Base-by-base conservation (phyloP, 805 yeast species). In the Nakazawaea pomicola region DNA sequence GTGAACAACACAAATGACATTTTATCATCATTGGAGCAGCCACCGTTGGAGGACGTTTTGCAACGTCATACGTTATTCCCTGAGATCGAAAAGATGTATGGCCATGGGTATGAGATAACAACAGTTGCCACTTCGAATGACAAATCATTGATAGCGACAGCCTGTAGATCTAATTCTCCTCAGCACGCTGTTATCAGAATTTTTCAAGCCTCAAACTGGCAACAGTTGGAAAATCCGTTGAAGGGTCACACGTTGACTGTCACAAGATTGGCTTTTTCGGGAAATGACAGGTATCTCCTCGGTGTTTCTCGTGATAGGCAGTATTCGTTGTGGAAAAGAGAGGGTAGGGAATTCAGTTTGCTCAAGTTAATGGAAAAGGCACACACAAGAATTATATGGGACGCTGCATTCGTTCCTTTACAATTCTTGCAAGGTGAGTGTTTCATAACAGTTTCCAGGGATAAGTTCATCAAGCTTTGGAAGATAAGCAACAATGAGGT, bases 21-120 rank as follows among this genome's bases (percentile, higher is more conserved):
- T n/a, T 58, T 80, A 17, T 57, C 66, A 4, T 52, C 67, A 0
- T 60, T 84, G 33, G 47, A 49, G 0, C 55, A 62, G 0, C 90
- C 95, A 7, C 98, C 99, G 0, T 63, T 83, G 34, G 99, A 93
- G 58, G 96, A 91, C 53, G 85, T 86, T 46, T 66, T 93, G 20
- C 98, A 93, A 58, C 73, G 98, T 54, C 87, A 81, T 55, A 86
- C 98, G 0, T 66, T 93, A 40, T 93, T 95, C 83, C 99, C 99
- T 0, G 99, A 93, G 56, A 66, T 83, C 42, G 99, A 93, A 53
- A 93, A 93, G 58, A 62, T 93, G 33, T 93, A 93, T 55, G 99
- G 99, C 0, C 99, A 93, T 59, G 99, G 99, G 7, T 95, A 88
- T 61, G 99, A 95, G 58, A 78, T 90, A 29, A 78, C 88, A 0